phyloP scores from a whole-genome alignment of 2,329 filamentous ascomycete species.

The Pseudocercospora fuligena region DNA sequence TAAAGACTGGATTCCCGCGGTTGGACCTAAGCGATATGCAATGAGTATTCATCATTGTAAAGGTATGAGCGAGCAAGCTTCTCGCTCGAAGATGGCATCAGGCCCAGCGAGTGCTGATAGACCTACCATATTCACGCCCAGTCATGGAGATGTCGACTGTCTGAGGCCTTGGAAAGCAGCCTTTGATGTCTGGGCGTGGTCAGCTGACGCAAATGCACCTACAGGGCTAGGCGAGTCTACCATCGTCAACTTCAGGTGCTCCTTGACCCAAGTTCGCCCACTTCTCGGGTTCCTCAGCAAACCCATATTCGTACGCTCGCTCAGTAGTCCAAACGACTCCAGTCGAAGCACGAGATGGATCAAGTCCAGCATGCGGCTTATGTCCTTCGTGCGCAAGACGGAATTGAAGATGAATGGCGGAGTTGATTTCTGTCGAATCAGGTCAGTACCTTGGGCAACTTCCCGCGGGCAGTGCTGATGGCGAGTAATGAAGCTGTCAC shows the following conservation, averaged over 20 bases:
- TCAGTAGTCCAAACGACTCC: slow-evolving; percentile 94
- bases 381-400: slow-evolving; percentile 89
- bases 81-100: no score
- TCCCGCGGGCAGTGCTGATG: neutral
- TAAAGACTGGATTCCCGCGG: slow-evolving; percentile 89
- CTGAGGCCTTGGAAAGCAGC: slow-evolving; percentile 82
- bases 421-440: slow-evolving; percentile 68
- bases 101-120: neutral
- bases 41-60: no score
- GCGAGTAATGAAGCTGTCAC: neutral
- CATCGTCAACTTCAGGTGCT: slow-evolving; percentile 84
- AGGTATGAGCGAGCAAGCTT: no score
- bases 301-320: slow-evolving; percentile 87
- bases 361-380: slow-evolving; percentile 86
- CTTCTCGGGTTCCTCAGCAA: slow-evolving; percentile 73
- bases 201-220: slow-evolving; percentile 50
- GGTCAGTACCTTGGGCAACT: slow-evolving; percentile 15
- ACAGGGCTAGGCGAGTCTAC: slow-evolving; percentile 51
- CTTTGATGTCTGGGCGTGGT: slow-evolving; percentile 69
- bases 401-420: slow-evolving; percentile 86
- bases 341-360: slow-evolving; percentile 84
- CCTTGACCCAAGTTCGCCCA: slow-evolving; percentile 97
- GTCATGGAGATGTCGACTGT: slow-evolving; percentile 77
- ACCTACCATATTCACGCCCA: slow-evolving; percentile 73
- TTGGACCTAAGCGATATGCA: slow-evolving; percentile 60